Conservation (phyloP, 306 rosid genomes). For the Alnus glutinosa region DNA sequence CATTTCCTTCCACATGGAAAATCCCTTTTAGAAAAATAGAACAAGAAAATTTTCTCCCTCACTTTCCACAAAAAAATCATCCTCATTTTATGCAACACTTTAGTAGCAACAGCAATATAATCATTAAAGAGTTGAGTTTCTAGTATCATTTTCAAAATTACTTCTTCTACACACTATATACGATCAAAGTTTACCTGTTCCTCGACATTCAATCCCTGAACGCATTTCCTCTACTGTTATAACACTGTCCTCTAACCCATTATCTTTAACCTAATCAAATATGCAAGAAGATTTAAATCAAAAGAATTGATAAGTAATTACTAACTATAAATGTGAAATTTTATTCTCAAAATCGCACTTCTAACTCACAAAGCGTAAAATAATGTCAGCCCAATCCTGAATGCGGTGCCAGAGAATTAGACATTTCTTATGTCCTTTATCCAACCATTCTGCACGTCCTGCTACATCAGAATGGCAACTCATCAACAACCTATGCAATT, state of each 20-base stretch:
- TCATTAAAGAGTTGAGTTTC: not conserved
- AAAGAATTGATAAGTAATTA: not conserved
- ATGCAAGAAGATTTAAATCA: conserved; percentile 21
- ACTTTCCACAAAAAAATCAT: not conserved
- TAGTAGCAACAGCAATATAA: not conserved
- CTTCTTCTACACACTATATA: not conserved
- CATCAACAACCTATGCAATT: not conserved
- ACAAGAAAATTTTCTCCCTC: not conserved
- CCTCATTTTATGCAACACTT: not conserved
- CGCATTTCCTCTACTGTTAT: conserved; percentile 87
- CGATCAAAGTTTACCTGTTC: conserved; percentile 61
- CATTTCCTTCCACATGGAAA: too few species aligned
- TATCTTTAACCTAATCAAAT: conserved; percentile 65
- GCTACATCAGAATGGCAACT: conserved; percentile 33
- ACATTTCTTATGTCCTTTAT: conserved; percentile 86
- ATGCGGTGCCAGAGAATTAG: conserved; percentile 86
- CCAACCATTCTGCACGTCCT: conserved; percentile 97
- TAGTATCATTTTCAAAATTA: not conserved
- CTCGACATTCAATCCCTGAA: conserved; percentile 78
- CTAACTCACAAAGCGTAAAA: conserved; percentile 65
- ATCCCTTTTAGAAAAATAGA: not conserved
- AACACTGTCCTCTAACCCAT: conserved; percentile 85
- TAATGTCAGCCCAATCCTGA: conserved; percentile 92
- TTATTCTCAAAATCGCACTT: conserved; percentile 23
- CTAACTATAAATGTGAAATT: conserved; percentile 5